Conservation (phyloP, 345 rosid species). For the Ceriops tagal region DNA sequence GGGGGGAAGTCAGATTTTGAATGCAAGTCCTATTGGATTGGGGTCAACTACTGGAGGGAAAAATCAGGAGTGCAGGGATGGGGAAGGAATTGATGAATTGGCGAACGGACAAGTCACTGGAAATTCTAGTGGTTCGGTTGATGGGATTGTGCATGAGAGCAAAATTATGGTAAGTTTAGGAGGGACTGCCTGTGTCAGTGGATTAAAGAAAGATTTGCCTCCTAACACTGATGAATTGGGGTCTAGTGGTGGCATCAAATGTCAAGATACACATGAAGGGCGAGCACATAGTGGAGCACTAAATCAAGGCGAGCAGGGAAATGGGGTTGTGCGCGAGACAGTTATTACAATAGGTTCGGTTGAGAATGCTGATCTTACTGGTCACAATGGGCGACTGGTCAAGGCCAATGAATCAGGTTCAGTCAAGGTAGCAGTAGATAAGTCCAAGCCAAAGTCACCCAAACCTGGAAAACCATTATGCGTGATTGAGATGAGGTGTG, state of each 20-base stretch:
- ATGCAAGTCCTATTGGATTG: not conserved
- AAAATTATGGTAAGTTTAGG: constrained; percentile 18
- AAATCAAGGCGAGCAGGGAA: constrained; percentile 24
- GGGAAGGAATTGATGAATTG: constrained; percentile 14
- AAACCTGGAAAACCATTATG: constrained; percentile 37
- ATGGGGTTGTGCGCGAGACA: constrained; percentile 26
- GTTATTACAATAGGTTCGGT: constrained; percentile 27
- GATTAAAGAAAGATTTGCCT: constrained; percentile 24
- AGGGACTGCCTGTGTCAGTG: constrained; percentile 17
- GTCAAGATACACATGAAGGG: constrained; percentile 1
- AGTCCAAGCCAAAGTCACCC: constrained; percentile 28
- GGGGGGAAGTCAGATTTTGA: not conserved
- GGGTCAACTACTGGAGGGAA: not conserved
- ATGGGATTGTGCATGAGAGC: constrained; percentile 28
- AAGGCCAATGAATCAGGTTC: constrained; percentile 15
- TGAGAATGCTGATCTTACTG: constrained; percentile 22
- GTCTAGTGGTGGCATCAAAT: constrained; percentile 5
- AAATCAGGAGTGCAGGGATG: constrained; percentile 8
- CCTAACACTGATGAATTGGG: constrained; percentile 19
- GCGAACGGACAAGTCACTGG: constrained; percentile 15
- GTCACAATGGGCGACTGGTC: constrained; percentile 14
- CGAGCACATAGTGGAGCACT: constrained; percentile 18
- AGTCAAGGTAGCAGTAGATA: constrained; percentile 20
- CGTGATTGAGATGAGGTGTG: constrained; percentile 44
- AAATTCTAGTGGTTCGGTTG: constrained; percentile 21